Evolutionary conservation across 495 filamentous ascomycete species (phyloP), one percentile per base, ranked within the genome.

Genomic region (Trichoderma asperelloides): DNA sequence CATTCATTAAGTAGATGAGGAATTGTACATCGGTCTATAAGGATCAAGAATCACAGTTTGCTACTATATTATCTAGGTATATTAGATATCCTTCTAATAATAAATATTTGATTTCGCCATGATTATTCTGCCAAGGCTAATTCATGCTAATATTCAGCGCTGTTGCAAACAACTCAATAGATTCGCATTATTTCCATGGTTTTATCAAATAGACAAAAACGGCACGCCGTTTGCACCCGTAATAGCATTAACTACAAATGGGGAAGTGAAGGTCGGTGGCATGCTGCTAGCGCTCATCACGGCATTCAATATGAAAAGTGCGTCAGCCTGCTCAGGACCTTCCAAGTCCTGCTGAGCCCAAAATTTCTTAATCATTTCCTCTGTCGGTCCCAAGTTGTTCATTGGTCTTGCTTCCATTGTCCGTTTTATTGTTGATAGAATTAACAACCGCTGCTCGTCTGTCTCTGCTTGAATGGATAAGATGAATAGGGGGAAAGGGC

Each of bases 301-400:
- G 23, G 62, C 62, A 21, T 64, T 64, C 8, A 40, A 23, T 21
- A 64, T 15, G 33, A 64, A 64, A 1, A 64, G 33, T 3, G 62
- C 33, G 18, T 64, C 62, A 8, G 40, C 33, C 11, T 39, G 55
- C 16, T 68, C 57, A 1, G 55, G 25, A 15, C 47, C 66, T 21
- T 33, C 18, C 23, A 68, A 43, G 49, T 68, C 66, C n/a, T 68
- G 57, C 63, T 68, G 66, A 15, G 63, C 63, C 66, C 66, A 68
- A 16, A 62, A 3, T 25, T 25, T 51, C 60, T 65, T 62, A 15
- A 68, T 47, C 66, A 68, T 68, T 25, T 43, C 47, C 30, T 51
- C 47, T 8, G 63, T 45, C 12, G 30, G 15, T n/a, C 39, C 40
- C 18, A 65, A 21, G n/a, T 63, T 68, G n/a, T 49, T 62, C 33